phyloP scores from a whole-genome alignment of 768 basidiomycete species.

The Mycena leptocephala region DNA sequence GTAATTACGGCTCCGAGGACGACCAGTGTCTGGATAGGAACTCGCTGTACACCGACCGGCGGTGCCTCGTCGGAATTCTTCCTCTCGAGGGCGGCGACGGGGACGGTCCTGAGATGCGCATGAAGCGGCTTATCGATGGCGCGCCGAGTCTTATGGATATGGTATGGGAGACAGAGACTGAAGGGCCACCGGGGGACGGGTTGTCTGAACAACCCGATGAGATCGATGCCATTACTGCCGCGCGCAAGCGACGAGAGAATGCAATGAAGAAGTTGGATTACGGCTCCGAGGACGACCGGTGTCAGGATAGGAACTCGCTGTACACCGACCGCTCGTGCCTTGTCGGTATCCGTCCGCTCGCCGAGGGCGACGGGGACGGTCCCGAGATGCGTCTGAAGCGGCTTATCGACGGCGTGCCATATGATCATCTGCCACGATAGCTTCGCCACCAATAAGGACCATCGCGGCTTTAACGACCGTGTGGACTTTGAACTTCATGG shows the following conservation, averaged over 20 bases:
- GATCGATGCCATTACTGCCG: conserved; percentile 63
- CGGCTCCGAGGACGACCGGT: not conserved
- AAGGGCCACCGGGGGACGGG: conserved; percentile 16
- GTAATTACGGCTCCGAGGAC: conserved; percentile 33
- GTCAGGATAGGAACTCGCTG: not conserved
- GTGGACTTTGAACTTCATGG: too few species aligned
- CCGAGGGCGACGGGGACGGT: conserved; percentile 62
- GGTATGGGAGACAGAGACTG: too few species aligned
- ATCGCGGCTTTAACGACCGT: too few species aligned
- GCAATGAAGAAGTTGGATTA: conserved; percentile 34
- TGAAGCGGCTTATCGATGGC: conserved; percentile 73
- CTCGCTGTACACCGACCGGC: conserved; percentile 49
- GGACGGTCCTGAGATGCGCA: conserved; percentile 49
- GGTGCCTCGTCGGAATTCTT: conserved; percentile 77
- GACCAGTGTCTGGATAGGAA: conserved; percentile 26
- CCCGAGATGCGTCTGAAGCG: conserved; percentile 60
- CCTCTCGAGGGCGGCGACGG: conserved; percentile 69
- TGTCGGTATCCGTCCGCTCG: conserved; percentile 55
- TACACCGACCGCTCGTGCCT: not conserved
- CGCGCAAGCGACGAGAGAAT: conserved; percentile 60
- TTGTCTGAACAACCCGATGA: conserved; percentile 53
- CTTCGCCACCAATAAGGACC: too few species aligned
- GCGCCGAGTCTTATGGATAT: conserved; percentile 63
- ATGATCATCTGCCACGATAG: too few species aligned
- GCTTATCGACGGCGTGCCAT: too few species aligned